Evolutionary conservation across 2,329 filamentous ascomycete species (phyloP), one percentile per base, ranked within the genome.

Genomic region (Septoria linicola): DNA sequence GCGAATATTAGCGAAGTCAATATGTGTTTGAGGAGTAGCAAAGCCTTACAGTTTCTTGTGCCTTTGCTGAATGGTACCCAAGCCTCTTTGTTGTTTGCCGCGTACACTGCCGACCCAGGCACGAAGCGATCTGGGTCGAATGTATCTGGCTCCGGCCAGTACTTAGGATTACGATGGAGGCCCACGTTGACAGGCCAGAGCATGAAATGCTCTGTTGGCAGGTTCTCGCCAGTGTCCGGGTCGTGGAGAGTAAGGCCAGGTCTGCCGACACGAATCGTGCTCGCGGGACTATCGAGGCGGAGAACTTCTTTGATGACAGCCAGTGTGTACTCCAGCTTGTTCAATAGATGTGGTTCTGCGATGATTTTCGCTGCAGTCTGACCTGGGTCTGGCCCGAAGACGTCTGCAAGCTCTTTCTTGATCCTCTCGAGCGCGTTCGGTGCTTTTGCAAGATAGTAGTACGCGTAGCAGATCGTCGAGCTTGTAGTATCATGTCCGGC

Each of bases 1-100:
- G 5, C 6, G 2, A 6, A 21, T 21, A 31, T 44, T 14, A 43
- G 47, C 21, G 20, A 1, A 3, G 13, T 16, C n/a, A n/a, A n/a
- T n/a, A n/a, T n/a, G n/a, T n/a, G n/a, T n/a, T n/a, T n/a, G n/a
- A n/a, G n/a, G n/a, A n/a, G n/a, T n/a, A n/a, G n/a, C n/a, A n/a
- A n/a, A n/a, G n/a, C n/a, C 23, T 48, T 14, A 32, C 80, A 84
- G 44, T 76, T 77, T 10, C 80, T 65, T 2, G 74, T 71, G 0
- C 81, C 80, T 49, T 74, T 70, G 57, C 79, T 77, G 62, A 84
- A 84, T 0, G 77, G 71, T 7, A 79, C 72, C 72, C 73, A 83
- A 0, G 78, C 77, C 48, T 74, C 52, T 21, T 47, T 53, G 25
- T 59, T 72, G 42, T 75, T 72, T 40, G 64, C 54, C 16, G 68